Evolutionary conservation across 2,329 filamentous ascomycete species (phyloP).

Genomic region (Verticillium albo-atrum): DNA sequence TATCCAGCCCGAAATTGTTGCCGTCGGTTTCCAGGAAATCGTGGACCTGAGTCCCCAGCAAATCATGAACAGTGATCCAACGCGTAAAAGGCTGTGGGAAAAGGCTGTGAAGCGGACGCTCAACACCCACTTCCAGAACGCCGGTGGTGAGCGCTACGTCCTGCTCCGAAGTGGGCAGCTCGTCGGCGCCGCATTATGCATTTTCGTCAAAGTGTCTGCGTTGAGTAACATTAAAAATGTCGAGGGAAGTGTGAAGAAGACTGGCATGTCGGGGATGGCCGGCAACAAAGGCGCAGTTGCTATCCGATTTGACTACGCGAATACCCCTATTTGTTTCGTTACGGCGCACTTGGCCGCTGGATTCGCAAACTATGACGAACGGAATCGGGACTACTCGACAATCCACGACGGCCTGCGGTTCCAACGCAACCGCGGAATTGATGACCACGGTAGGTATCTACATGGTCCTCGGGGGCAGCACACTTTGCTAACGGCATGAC

Average conservation of each 20-base stretch:
- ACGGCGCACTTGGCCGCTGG: slow-evolving; percentile 95
- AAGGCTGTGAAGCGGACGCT: slow-evolving; percentile 71
- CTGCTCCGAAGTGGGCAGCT: slow-evolving; percentile 87
- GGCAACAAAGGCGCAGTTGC: slow-evolving; percentile 98
- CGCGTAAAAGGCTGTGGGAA: slow-evolving; percentile 83
- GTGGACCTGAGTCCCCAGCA: slow-evolving; percentile 97
- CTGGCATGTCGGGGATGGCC: slow-evolving; percentile 91
- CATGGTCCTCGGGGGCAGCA: background rate
- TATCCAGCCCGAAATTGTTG: slow-evolving; percentile 77
- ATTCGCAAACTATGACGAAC: slow-evolving; percentile 93
- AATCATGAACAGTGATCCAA: slow-evolving; percentile 97
- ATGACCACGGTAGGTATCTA: slow-evolving; percentile 66
- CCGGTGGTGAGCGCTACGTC: slow-evolving; percentile 76
- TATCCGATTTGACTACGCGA: slow-evolving; percentile 91
- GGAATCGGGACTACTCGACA: slow-evolving; percentile 88
- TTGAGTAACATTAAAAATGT: slow-evolving; percentile 90
- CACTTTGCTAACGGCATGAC: background rate
- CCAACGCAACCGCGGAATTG: slow-evolving; percentile 84
- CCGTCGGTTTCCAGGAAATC: slow-evolving; percentile 94
- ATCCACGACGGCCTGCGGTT: slow-evolving; percentile 86
- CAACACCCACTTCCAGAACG: slow-evolving; percentile 63
- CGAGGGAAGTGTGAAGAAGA: slow-evolving; percentile 91
- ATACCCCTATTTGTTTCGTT: slow-evolving; percentile 89
- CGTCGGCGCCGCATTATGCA: slow-evolving; percentile 86
- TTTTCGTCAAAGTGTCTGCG: slow-evolving; percentile 79